Evolutionary conservation across 2,329 filamentous ascomycete species (phyloP), one percentile per base, ranked within the genome.

Genomic region (Septoria linicola): DNA sequence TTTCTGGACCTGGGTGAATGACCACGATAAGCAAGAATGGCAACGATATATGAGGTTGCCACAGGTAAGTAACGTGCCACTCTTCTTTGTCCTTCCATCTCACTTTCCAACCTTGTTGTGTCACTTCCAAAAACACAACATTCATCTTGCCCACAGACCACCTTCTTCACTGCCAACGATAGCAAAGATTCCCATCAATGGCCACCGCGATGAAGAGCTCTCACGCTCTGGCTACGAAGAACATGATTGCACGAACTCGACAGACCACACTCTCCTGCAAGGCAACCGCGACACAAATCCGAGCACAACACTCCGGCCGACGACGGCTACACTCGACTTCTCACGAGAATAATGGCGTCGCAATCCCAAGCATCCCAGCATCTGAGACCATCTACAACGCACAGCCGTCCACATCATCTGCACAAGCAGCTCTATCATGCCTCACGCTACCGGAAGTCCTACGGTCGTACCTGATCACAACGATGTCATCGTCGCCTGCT

Each of bases 391-490:
- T 23, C 21, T 11, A 17, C 20, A 6, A 25, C 19, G n/a, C 42
- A 23, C 25, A 20, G 32, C 17, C 35, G 10, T 25, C 35, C 6
- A 23, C 34, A 5, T 30, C 31, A 13, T 34, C 39, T 4, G 35
- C 44, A n/a, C 30, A 40, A 20, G 54, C 72, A 3, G 78, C 83
- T 1, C 76, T 90, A 17, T 80, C 84, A 0, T 77, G 87, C 34
- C 76, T 90, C 30, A 85, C 87, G 0, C 72, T 88, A 2, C 76
- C 74, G 51, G 82, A 81, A 51, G 75, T 91, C 31, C 68, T 90
- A 14, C 83, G 87, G 53, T 88, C 85, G 7, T 79, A 88, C 49
- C 75, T 81, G 58, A 87, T 86, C 47, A 86, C 81, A 4, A 78
- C 79, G 30, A 78, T 90, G 54, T 89, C 87, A 0, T 87, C 84